Evolutionary conservation across 331 rosid genomes (phyloP), one percentile per base, ranked within the genome.

Genomic region (Ulmus americana): DNA sequence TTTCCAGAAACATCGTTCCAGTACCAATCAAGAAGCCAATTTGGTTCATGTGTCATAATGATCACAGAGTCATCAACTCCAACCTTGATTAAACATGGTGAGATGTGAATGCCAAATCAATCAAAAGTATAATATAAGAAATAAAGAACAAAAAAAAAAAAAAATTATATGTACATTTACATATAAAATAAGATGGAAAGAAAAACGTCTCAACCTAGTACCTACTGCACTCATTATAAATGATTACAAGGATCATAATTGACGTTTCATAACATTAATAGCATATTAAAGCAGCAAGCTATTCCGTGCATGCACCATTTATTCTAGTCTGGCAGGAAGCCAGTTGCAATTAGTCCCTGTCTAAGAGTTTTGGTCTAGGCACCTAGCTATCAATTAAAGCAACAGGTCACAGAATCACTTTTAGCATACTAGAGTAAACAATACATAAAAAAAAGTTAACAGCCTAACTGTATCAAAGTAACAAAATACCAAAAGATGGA

Each of bases 1-100:
- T 87, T 85, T 71, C 97, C 97, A 74, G 98, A 79, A 41, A 81
- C 90, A 43, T 73, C 83, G 51, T 77, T 79, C 95, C 95, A 94
- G 76, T 94, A 94, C 95, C 98, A 90, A 81, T 94, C 95, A 59
- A 87, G 80, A 68, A 94, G 85, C 97, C 98, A 94, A 63, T 76
- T 81, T 22, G 98, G 98, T 72, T 94, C 98, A 43, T 94, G 98
- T 10, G 98, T 94, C 67, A 94, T 39, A 56, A 94, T 81, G 77
- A 94, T 89, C 76, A 94, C 97, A 47, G 82, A 85, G 73, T 92
- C 98, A 48, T 74, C 83, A 64, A 77, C 86, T 67, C 81, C 86
- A 65, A 94, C 94, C 98, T 89, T 51, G 54, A 76, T 63, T 45
- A 64, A 64, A 76, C 67, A 76, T 15, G 65, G 61, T 43, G 65